These are phyloP conservation scores for Chrysoporthe deuterocubensis DNA, from an alignment of 2,329 filamentous ascomycete species.

Conservation along the genomic window DNA sequence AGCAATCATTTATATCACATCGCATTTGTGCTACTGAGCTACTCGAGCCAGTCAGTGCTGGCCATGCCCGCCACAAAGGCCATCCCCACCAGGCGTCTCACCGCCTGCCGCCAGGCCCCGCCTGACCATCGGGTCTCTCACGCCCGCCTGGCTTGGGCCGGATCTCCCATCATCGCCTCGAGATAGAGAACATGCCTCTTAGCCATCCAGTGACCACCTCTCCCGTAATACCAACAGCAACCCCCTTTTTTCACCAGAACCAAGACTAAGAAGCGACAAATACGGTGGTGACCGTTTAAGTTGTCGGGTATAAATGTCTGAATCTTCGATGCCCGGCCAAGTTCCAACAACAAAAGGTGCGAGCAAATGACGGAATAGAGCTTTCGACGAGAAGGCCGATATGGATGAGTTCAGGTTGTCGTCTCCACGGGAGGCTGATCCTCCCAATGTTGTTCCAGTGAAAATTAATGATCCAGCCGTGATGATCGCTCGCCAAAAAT, in stretches of 20 bases:
- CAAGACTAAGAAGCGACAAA: conserved; percentile 1
- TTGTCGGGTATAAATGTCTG: conserved; percentile 27
- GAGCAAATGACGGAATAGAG: neutral
- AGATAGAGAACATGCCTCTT: neutral
- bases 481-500: neutral
- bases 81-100: neutral
- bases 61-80: neutral
- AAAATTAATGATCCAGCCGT: neutral
- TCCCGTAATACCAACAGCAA: neutral
- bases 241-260: conserved; percentile 11
- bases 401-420: neutral
- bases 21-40: conserved; percentile 22
- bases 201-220: neutral
- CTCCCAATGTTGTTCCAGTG: neutral
- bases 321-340: conserved; percentile 22
- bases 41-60: conserved; percentile 6
- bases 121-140: neutral
- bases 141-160: neutral
- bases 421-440: neutral
- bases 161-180: neutral
- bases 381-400: neutral
- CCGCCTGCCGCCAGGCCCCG: neutral
- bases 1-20: neutral
- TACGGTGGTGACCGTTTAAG: conserved; percentile 16
- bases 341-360: neutral